phyloP scores from a whole-genome alignment of 441 rosid genomes.

The Metrosideros polymorpha region DNA sequence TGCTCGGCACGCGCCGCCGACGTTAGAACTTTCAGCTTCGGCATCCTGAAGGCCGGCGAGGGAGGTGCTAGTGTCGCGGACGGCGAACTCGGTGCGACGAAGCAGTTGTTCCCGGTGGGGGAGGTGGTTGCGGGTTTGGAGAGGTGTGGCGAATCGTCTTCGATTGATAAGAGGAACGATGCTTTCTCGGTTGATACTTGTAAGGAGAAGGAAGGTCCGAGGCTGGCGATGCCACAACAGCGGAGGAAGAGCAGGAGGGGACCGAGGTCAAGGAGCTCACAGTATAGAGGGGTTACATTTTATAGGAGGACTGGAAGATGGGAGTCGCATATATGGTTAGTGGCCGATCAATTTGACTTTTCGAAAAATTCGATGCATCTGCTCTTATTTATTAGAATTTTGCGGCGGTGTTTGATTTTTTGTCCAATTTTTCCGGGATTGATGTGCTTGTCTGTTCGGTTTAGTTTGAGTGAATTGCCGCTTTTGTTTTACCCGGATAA shows the following conservation, averaged over 20 bases:
- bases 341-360: not conserved
- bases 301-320: slow-evolving; percentile 90
- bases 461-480: not conserved
- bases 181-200: slow-evolving; percentile 23
- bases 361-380: not conserved
- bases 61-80: not conserved
- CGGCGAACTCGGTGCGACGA: slow-evolving; percentile 24
- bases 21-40: slow-evolving; percentile 44
- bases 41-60: slow-evolving; percentile 45
- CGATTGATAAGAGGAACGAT: slow-evolving; percentile 33
- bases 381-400: not conserved
- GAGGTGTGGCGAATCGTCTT: slow-evolving; percentile 25
- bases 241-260: slow-evolving; percentile 87
- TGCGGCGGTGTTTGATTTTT: not conserved
- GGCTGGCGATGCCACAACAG: slow-evolving; percentile 30
- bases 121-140: slow-evolving; percentile 17
- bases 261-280: slow-evolving; percentile 94
- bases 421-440: not conserved
- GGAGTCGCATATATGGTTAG: slow-evolving; percentile 94
- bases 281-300: slow-evolving; percentile 93
- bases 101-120: slow-evolving; percentile 53
- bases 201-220: slow-evolving; percentile 20
- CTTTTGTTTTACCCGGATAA: not conserved
- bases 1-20: slow-evolving; percentile 39
- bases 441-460: not conserved